Evolutionary conservation across 169 alveolate species (phyloP), one percentile per base, ranked within the genome.

Genomic region (Perkinsus chesapeaki): DNA sequence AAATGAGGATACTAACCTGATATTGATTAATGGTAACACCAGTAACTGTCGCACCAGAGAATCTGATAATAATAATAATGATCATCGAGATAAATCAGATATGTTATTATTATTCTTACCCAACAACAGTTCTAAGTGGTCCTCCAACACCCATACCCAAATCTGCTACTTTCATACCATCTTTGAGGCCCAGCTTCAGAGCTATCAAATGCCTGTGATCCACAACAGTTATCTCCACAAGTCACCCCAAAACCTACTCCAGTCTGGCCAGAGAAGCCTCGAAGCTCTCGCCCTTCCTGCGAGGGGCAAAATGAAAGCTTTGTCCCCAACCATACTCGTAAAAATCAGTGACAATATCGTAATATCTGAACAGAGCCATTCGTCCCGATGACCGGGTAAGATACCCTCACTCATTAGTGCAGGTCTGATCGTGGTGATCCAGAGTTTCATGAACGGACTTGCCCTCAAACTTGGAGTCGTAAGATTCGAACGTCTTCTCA

Each of bases 301-400:
- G 12, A 10, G 73, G 48, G 36, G 92, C 92, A 34, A 91, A 91
- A 12, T 91, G 92, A 34, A 91, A 91, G n/a, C 92, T 91, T 34
- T 39, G 72, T 27, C 92, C 92, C 92, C 92, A 91, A 91, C 92
- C 92, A 20, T 91, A 91, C 92, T 91, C 92, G 72, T 91, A 91
- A 34, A 91, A 91, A 91, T 91, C 92, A 20, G 92, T 91, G 92
- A 34, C 92, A 34, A 91, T 39, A 20, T 20, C n/a, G 72, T 91
- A 91, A 34, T 91, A 91, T 91, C 82, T 60, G 23, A n/a, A 60
- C 31, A 34, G 3, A 60, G 12, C n/a, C n/a, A n/a, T n/a, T n/a
- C n/a, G n/a, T n/a, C n/a, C n/a, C n/a, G n/a, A n/a, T n/a, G n/a
- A n/a, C n/a, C n/a, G n/a, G 82, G 82, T 20, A 60, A 0, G 82